phyloP scores from a whole-genome alignment of 1,284 basidiomycete genomes.

The Apiotrichum gamsii region DNA sequence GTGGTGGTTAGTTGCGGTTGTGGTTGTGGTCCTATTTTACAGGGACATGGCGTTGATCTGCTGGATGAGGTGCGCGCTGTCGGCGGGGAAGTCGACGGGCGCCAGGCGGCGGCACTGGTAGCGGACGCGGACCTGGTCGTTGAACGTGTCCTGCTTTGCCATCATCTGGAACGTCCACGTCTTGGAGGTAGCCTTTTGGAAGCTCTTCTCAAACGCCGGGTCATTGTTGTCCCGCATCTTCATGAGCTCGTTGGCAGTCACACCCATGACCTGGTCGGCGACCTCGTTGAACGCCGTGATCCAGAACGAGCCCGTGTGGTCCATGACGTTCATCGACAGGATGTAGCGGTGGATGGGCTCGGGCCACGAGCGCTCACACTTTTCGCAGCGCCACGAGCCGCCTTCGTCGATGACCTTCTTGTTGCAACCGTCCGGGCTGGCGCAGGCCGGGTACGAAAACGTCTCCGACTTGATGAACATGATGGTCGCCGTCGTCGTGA shows the following conservation, averaged over 20 bases:
- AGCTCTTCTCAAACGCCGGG: constrained; percentile 55
- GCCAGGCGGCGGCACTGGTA: constrained; percentile 69
- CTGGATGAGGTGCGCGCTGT: constrained; percentile 59
- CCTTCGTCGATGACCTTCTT: constrained; percentile 80
- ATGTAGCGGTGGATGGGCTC: constrained; percentile 84
- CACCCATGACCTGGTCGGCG: constrained; percentile 69
- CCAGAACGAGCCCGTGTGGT: constrained; percentile 86
- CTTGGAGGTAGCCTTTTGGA: constrained; percentile 63
- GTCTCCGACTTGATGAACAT: constrained; percentile 85
- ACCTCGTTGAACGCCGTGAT: constrained; percentile 93
- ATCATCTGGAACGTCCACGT: constrained; percentile 79
- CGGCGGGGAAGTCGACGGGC: constrained; percentile 65
- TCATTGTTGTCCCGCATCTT: constrained; percentile 57
- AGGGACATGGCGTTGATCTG: constrained; percentile 40
- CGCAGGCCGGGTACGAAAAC: constrained; percentile 86
- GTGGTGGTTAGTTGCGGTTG: neutral
- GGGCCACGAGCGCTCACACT: constrained; percentile 71
- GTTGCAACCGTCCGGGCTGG: constrained; percentile 64
- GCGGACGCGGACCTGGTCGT: constrained; percentile 69
- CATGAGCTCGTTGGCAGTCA: constrained; percentile 72
- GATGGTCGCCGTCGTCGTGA: constrained; percentile 75
- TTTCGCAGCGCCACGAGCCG: constrained; percentile 84
- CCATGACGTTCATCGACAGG: constrained; percentile 78
- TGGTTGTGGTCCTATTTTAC: constrained; percentile 4
- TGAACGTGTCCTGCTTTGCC: constrained; percentile 80